phyloP scores from a whole-genome alignment of 176 grass and related monocot species.

The Eragrostis curvula region DNA sequence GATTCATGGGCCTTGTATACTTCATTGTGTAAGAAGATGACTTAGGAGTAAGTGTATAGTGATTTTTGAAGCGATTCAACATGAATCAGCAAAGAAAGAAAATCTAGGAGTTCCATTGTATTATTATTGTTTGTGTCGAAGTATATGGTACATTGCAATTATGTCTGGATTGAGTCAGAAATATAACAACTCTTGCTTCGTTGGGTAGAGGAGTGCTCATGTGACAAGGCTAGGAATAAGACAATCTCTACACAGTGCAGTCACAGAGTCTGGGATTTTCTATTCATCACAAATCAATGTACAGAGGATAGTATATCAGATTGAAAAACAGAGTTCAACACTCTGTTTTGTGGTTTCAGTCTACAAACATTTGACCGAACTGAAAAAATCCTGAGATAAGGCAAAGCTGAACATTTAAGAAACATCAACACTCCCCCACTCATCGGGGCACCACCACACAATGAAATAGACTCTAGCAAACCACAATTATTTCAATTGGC shows the following conservation, averaged over 20 bases:
- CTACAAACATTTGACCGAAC: background rate
- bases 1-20: conserved; percentile 33
- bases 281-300: conserved; percentile 2
- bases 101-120: conserved; percentile 31
- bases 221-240: background rate
- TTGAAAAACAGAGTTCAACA: background rate
- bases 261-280: background rate
- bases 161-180: background rate
- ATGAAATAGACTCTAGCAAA: background rate
- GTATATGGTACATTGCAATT: conserved; percentile 3
- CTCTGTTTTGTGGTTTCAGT: background rate
- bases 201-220: background rate
- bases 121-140: conserved; percentile 23
- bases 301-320: background rate
- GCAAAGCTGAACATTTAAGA: conserved; percentile 34
- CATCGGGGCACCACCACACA: background rate
- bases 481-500: background rate
- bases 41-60: conserved; percentile 53
- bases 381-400: background rate
- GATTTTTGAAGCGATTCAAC: conserved; percentile 48
- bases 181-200: background rate
- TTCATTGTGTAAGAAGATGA: conserved; percentile 42
- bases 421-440: background rate
- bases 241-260: conserved; percentile 3
- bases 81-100: conserved; percentile 47